Percentiles rank a stretch among this genome's conserved stretches.
phyloP scores from a whole-genome alignment of 2,329 filamentous ascomycete species.

The Delphinella strobiligena region DNA sequence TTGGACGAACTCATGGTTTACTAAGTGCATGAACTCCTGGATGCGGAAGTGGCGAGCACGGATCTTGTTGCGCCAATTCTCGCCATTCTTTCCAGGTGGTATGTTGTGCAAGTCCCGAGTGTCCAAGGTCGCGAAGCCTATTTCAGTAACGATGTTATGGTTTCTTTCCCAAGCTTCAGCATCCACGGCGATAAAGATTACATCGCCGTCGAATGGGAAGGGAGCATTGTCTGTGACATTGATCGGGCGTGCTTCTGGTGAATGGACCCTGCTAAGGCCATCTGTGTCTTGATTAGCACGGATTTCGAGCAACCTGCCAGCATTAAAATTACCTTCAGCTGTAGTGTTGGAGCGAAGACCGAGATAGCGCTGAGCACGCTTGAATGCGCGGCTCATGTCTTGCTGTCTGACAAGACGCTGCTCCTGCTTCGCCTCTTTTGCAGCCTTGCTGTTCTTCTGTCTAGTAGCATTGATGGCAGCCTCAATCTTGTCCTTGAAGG shows the following conservation, averaged over 20 bases:
- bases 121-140: conserved; percentile 75
- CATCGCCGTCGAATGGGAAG: conserved; percentile 37
- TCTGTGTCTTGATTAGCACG: neutral
- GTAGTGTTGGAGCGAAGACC: conserved; percentile 43
- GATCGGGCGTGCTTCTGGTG: conserved; percentile 17
- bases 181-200: conserved; percentile 68
- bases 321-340: neutral
- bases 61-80: conserved; percentile 57
- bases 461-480: conserved; percentile 38
- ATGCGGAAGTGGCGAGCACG: conserved; percentile 65
- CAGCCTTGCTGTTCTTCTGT: conserved; percentile 35
- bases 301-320: conserved; percentile 1
- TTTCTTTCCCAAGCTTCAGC: conserved; percentile 67
- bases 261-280: neutral
- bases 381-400: conserved; percentile 43
- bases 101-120: conserved; percentile 45
- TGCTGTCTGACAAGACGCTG: conserved; percentile 40
- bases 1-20: conserved; percentile 55
- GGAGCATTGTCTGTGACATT: conserved; percentile 34
- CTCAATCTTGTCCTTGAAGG: conserved; percentile 45
- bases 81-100: conserved; percentile 48
- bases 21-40: conserved; percentile 51
- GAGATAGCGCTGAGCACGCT: conserved; percentile 57
- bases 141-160: conserved; percentile 61
- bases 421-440: conserved; percentile 38